phyloP scores from a whole-genome alignment of 2,329 filamentous ascomycete species.

The Penicillium concentricum region DNA sequence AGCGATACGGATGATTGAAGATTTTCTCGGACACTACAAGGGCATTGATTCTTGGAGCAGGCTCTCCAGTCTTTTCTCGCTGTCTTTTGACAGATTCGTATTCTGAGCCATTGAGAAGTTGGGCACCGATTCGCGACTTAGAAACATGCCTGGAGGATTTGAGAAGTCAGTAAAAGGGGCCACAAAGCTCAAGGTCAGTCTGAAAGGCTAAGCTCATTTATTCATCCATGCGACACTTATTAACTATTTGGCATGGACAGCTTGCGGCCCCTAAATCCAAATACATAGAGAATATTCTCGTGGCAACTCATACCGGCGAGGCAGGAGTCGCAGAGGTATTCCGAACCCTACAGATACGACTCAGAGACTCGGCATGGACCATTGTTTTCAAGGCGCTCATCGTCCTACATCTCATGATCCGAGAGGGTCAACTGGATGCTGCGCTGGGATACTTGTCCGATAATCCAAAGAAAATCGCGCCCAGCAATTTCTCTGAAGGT shows the following conservation, averaged over 20 bases:
- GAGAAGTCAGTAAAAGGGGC: conserved; percentile 99
- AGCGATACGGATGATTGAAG: conserved; percentile 24
- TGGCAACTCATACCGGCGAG: conserved; percentile 92
- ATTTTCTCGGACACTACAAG: conserved; percentile 18
- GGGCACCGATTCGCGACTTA: conserved; percentile 3
- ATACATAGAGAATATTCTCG: conserved; percentile 96
- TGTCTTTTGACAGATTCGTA: neutral
- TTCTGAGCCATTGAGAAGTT: neutral
- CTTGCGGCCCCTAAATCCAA: conserved; percentile 97
- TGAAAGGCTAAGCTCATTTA: neutral
- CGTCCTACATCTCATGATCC: conserved; percentile 94
- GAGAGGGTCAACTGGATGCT: conserved; percentile 86
- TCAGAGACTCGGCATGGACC: conserved; percentile 98
- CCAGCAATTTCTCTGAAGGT: conserved; percentile 93
- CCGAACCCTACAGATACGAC: conserved; percentile 78
- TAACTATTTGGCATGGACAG: conserved; percentile 47
- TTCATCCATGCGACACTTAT: neutral
- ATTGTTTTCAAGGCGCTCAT: conserved; percentile 98
- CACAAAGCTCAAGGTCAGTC: conserved; percentile 87
- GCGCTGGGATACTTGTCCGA: conserved; percentile 82
- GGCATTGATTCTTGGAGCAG: conserved; percentile 17
- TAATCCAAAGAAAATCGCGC: conserved; percentile 77
- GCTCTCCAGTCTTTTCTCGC: conserved; percentile 13
- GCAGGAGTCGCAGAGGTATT: conserved; percentile 95
- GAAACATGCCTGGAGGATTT: conserved; percentile 62